Evolutionary conservation across 805 yeast species (phyloP).

Genomic region (Candida cerambycidarum): DNA sequence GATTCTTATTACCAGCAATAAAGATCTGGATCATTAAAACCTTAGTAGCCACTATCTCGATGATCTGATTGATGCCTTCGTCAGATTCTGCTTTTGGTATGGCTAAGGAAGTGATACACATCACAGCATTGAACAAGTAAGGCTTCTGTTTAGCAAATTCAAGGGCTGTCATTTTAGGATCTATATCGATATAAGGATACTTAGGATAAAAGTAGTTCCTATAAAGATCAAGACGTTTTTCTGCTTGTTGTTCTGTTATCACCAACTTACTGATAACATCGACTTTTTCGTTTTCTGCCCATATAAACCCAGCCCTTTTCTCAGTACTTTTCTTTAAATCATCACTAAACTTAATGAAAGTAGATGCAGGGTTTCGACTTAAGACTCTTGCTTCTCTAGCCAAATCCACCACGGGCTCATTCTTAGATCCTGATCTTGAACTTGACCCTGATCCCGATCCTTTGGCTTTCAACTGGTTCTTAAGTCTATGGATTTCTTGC

Average conservation of each 20-base stretch:
- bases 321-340: conserved; percentile 48
- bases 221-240: conserved; percentile 51
- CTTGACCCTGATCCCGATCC: no score
- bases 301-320: conserved; percentile 34
- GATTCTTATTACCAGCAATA: conserved; percentile 66
- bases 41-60: conserved; percentile 55
- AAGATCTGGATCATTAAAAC: conserved; percentile 58
- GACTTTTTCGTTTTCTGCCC: conserved; percentile 19
- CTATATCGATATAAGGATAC: conserved; percentile 60
- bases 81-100: conserved; percentile 28
- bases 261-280: conserved; percentile 62
- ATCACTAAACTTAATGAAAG: conserved; percentile 44
- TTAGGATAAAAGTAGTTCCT: conserved; percentile 42
- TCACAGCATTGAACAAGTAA: conserved; percentile 59
- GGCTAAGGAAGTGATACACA: conserved; percentile 58
- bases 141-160: conserved; percentile 55
- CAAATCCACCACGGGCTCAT: background rate
- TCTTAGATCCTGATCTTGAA: no score
- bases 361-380: conserved; percentile 28
- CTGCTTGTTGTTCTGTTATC: conserved; percentile 60
- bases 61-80: conserved; percentile 41
- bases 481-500: background rate
- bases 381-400: conserved; percentile 36
- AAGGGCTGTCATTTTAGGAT: conserved; percentile 44
- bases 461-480: background rate